A percentile compares a stretch with the other conserved stretches of the same genome.
These are phyloP conservation scores for Trichoderma virens DNA, from an alignment of 495 filamentous ascomycete species.

Conservation along the genomic window DNA sequence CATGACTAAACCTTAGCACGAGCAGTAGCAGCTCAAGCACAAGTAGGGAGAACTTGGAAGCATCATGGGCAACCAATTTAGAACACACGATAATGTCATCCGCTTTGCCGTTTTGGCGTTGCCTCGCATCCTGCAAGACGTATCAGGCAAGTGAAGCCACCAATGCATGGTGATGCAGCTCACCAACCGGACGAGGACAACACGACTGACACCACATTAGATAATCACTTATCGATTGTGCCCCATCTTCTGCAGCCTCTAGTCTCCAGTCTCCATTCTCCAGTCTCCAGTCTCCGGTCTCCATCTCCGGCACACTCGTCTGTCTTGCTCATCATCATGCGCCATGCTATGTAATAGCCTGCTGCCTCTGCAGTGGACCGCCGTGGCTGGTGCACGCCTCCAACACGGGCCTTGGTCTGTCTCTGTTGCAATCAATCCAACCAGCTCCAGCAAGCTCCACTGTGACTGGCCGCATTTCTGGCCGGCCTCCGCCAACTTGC, in stretches of 20 bases:
- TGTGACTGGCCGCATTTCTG: conserved; percentile 3
- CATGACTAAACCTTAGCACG: too few relatives aligned
- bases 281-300: neutral
- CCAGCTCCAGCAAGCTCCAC: neutral
- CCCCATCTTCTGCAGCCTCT: conserved; percentile 2
- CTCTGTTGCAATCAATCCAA: neutral
- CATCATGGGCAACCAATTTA: neutral
- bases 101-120: conserved; percentile 6
- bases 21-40: too few relatives aligned
- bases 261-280: too few relatives aligned
- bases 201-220: neutral
- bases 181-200: neutral
- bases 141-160: neutral
- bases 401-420: conserved; percentile 4
- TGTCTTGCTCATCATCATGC: conserved; percentile 4
- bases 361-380: neutral
- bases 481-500: neutral
- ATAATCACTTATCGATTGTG: conserved; percentile 7
- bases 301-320: neutral
- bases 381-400: conserved; percentile 1
- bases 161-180: conserved; percentile 8
- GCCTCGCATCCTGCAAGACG: neutral
- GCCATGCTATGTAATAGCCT: too few relatives aligned
- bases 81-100: neutral
- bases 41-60: neutral